Base-by-base conservation (phyloP, 106 monocot genomes). In the Apostasia ramifera region DNA sequence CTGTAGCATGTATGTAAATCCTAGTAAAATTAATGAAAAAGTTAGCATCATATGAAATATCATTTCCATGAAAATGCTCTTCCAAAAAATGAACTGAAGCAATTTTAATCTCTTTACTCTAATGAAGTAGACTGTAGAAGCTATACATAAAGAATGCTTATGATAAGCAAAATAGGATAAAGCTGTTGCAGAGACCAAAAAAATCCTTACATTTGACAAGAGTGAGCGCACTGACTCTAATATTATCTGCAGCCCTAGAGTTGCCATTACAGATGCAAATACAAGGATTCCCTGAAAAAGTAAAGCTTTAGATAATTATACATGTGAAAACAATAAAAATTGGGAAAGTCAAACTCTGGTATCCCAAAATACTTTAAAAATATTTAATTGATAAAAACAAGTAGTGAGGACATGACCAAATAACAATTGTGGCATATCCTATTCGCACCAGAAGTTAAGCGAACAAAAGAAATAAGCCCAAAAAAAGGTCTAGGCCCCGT, bases 221-320 rank as follows among this genome's bases (percentile, higher is more conserved):
- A 98, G 71, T 8, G 86, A 82, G 45, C 85, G 89, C 10, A 82
- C n/a, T 13, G 97, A 97, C 76, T 97, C 92, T 44, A 92, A 66
- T 52, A 97, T 92, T 74, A 97, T 97, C 70, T 97, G 97, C 52
- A 97, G 84, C 70, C 97, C 97, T 11, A 97, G 77, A 53, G 97
- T 98, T 42, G 97, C 92, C 97, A 98, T 98, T 54, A 93, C 90
- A 75, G 97, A 89, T 40, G 97, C 97, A 83, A 98, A 98, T 54
- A 98, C 90, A 57, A 98, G 85, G 55, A 98, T 98, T 48, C 97
- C 97, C 95, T 95, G 82, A 70, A 65, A 26, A 63, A 26, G 26
- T 26, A 26, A 26, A 26, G 26, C 26, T 26, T 26, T 26, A 26
- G 26, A 26, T 26, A 26, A 26, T 26, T 26, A 26, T 26, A 26